These are phyloP conservation scores for Eucalyptus marginata DNA, from an alignment of 345 rosid genomes.

Conservation along the genomic window DNA sequence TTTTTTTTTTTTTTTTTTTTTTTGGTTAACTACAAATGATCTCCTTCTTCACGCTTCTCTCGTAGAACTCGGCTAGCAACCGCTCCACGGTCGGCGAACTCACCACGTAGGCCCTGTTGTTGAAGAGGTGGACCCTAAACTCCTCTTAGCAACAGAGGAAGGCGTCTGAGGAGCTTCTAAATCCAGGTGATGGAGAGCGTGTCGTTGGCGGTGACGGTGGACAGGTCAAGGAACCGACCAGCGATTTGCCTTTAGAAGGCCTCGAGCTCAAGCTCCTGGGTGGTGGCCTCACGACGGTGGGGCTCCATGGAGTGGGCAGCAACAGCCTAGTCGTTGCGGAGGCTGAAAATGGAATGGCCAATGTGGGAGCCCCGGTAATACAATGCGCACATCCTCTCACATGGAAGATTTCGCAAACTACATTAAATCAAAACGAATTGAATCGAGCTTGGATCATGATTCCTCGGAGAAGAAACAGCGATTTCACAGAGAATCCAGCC, in stretches of 20 bases:
- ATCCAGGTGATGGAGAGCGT: constrained; percentile 24
- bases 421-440: no score
- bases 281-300: not conserved
- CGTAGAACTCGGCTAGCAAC: no score
- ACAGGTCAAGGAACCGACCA: constrained; percentile 7
- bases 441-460: not conserved
- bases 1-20: no score
- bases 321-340: constrained; percentile 25
- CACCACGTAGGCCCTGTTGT: not conserved
- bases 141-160: constrained; percentile 19
- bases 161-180: constrained; percentile 14
- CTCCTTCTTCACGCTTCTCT: no score
- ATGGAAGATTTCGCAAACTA: not conserved
- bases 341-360: constrained; percentile 23
- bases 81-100: no score
- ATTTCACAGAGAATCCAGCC: not conserved
- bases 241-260: constrained; percentile 10
- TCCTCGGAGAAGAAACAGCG: not conserved
- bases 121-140: constrained; percentile 10
- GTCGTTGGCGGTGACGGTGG: constrained; percentile 1
- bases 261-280: constrained; percentile 1
- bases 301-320: not conserved
- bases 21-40: no score
- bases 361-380: constrained; percentile 29
- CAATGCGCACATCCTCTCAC: constrained; percentile 40